Evolutionary conservation across 805 yeast genomes (phyloP), one percentile per base, ranked within the genome.

Genomic region (Suhomyces tanzawaensis): DNA sequence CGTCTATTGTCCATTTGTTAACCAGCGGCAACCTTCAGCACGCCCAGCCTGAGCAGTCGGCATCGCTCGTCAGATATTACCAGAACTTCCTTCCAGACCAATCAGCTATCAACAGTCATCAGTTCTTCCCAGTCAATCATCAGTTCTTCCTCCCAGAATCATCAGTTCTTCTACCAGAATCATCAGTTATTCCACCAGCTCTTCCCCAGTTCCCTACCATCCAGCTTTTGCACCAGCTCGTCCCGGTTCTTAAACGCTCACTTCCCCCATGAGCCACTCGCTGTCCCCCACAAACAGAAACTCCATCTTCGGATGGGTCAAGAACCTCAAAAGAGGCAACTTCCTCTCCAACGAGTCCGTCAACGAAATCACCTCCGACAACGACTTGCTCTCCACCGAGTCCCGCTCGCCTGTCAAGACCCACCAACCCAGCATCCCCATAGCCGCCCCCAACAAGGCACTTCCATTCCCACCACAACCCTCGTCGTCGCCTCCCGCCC

Each of bases 251-350:
- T 25, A 13, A n/a, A n/a, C n/a, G 28, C 14, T 13, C 14, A 7
- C 28, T 25, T n/a, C 28, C 14, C 28, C 28, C 32, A 66, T 66
- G 71, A 62, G 63, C 46, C 70, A 63, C 34, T 56, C 64, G 29
- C 56, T 53, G 50, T 57, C 72, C 7, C 69, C 71, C 4, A 62
- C 59, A 32, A 65, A 62, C 46, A 53, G 71, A 40, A 56, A 51
- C 44, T 59, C 69, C 18, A 58, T 69, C 21, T 59, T 69, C 44
- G 74, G 72, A 11, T 69, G 74, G 74, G 73, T 69, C 36, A 69
- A 67, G 49, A 65, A 59, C 47, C 56, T 69, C 45, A 69, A 69
- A 48, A 55, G 63, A 32, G 60, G 63, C 34, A 60, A 58, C 32
- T 44, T 64, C 24, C 44, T 58, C 37, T 63, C 68, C 37, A 64